phyloP scores from a whole-genome alignment of 2,329 filamentous ascomycete genomes.

The Colletotrichum scovillei region DNA sequence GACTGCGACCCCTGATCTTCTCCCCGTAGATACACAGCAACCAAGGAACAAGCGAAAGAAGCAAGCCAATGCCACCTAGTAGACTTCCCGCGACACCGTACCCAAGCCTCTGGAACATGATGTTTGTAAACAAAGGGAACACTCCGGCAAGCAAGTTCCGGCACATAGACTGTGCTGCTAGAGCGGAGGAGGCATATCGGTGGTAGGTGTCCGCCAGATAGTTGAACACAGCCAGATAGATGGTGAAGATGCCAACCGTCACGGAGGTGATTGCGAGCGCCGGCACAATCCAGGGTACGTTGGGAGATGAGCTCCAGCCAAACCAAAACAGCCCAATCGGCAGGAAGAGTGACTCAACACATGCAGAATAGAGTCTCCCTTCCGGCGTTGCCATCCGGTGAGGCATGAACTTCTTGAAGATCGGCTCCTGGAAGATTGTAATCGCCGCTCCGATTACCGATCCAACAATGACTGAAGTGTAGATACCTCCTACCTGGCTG shows the following conservation, averaged over 20 bases:
- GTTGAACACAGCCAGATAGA: constrained; percentile 77
- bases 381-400: constrained; percentile 58
- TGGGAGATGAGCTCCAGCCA: constrained; percentile 67
- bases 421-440: constrained; percentile 67
- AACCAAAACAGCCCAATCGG: constrained; percentile 78
- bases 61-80: constrained; percentile 61
- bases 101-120: constrained; percentile 68
- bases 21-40: constrained; percentile 73
- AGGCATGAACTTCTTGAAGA: constrained; percentile 61
- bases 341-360: constrained; percentile 70
- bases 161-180: constrained; percentile 75
- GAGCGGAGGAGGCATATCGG: constrained; percentile 72
- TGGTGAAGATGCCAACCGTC: constrained; percentile 75
- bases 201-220: constrained; percentile 77
- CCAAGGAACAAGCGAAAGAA: constrained; percentile 75
- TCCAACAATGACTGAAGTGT: constrained; percentile 56
- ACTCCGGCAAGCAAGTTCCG: constrained; percentile 73
- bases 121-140: constrained; percentile 61
- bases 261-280: constrained; percentile 70
- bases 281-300: constrained; percentile 73
- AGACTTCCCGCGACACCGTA: constrained; percentile 72
- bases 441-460: constrained; percentile 62
- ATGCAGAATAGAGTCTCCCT: constrained; percentile 72
- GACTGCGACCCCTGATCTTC: constrained; percentile 70
- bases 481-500: constrained; percentile 71